Base-by-base conservation (phyloP, 192 early-diverging fungal genomes). In the Cetraspora pellucida region DNA sequence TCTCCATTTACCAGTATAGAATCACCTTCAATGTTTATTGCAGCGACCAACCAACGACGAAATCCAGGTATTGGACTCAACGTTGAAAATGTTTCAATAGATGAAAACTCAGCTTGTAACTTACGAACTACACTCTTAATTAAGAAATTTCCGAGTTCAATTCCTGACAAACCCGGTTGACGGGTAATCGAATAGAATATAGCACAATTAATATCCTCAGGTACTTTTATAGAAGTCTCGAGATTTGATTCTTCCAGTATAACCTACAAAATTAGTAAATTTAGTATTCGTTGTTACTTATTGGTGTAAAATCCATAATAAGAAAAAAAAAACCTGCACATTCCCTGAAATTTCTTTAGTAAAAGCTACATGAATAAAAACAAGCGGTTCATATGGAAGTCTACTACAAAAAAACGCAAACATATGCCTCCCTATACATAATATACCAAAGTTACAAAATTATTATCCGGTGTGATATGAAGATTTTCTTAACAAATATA, bases 181-280 rank as follows among this genome's bases (percentile, higher is more conserved):
- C 93, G 93, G 16, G 93, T 94, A 74, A 98, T 97, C 2, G 96
- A 96, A 82, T 98, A 98, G 79, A 97, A 98, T 2, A 96, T 91
- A 14, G 95, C 96, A 72, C 87, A 89, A 9, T 81, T 82, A 14
- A 91, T 77, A 8, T 86, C 80, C 11, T 85, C 64, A 3, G 30
- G 3, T 57, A 58, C 19, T 47, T n/a, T n/a, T 68, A 47, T 25
- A 8, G 75, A 65, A 0, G 57, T 65, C 54, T 75, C 77, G 6
- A 84, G 83, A n/a, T 72, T 72, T 31, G 80, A 82, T 54, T 91
- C 87, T 17, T 85, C 79, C n/a, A 94, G 73, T 37, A 94, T 90
- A 44, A 55, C 27, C 83, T 88, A 72, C 10, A 44, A 45, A 43
- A 60, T 59, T 8, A 43, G 1, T 17, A 72, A n/a, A 37, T 11